Base-by-base conservation (phyloP, 352 stramenopile species). In the Globisporangium abappressorium region DNA sequence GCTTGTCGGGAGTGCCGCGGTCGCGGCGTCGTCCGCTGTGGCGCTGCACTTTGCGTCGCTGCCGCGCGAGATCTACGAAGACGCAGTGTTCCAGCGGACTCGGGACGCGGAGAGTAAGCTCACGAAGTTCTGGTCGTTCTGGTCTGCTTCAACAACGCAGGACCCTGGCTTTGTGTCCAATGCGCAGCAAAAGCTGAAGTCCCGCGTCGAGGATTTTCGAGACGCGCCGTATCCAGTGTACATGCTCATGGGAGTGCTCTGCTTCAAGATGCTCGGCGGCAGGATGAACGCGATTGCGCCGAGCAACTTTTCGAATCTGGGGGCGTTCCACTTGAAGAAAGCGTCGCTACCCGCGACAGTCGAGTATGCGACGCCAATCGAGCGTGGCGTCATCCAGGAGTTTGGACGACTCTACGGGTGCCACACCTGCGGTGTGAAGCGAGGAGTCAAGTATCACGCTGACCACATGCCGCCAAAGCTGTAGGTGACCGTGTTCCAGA, bases 381-480 rank as follows among this genome's bases (percentile, higher is more conserved):
- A 88, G 54, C 79, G 85, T 57, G 80, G 78, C 2, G 72, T 94
- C 33, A 89, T 94, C 53, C 85, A 93, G 61, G 79, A 92, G 70
- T 92, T 94, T 61, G 88, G 88, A 1, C 76, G 88, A 8, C 77
- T 91, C 20, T 94, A 80, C 43, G 88, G 88, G 20, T 96, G 88
- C 70, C 88, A 96, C 68, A 96, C 88, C 24, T 96, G 88, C 60
- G 88, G 88, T 24, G 68, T 86, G 9, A 89, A 89, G 68, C 74
- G 65, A 8, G 81, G 77, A 7, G 76, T 87, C 61, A 81, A 82
- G 59, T 96, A 89, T 57, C 85, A 94, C 53, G 88, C 83, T 54
- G 88, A 96, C 62, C 88, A 96, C 74, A 91, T 92, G 85, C 88
- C 88, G 1, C 88, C 86, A n/a, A 93, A 89, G 71, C 65, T 88